Evolutionary conservation across 352 stramenopile species (phyloP).

Genomic region (Globisporangium orthogonon): DNA sequence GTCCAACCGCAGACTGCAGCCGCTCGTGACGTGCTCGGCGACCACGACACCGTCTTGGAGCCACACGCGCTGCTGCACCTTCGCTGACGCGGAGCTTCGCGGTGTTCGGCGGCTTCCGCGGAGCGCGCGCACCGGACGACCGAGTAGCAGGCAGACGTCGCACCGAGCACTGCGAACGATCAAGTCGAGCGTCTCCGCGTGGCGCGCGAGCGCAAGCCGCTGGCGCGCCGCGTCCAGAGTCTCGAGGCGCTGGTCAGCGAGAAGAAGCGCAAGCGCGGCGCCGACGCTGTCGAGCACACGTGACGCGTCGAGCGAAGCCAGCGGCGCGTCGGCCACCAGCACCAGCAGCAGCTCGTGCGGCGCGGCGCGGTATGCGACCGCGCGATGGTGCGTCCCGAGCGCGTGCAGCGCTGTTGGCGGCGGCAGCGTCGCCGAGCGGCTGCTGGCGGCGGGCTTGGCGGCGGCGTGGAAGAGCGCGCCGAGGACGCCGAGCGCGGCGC

Average conservation of each 20-base stretch:
- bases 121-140: constrained; percentile 14
- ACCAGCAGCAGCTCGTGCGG: constrained; percentile 25
- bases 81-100: not conserved
- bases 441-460: constrained; percentile 3
- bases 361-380: constrained; percentile 25
- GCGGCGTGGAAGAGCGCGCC: constrained; percentile 47
- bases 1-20: not conserved
- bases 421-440: not conserved
- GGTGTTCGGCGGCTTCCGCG: not conserved
- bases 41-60: constrained; percentile 1
- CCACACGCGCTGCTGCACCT: constrained; percentile 5
- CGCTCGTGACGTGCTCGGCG: not conserved
- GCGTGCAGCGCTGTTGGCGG: constrained; percentile 12
- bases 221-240: constrained; percentile 28
- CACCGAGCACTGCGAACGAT: constrained; percentile 17
- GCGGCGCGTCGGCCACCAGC: constrained; percentile 19
- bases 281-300: constrained; percentile 26
- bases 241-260: constrained; percentile 16
- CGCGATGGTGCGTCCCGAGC: constrained; percentile 25
- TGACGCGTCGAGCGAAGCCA: not conserved
- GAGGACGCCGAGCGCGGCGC: constrained; percentile 34
- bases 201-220: constrained; percentile 21
- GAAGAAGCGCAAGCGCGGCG: constrained; percentile 14
- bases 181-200: constrained; percentile 27
- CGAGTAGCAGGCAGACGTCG: constrained; percentile 22